Evolutionary conservation across 2,329 filamentous ascomycete genomes (phyloP).

Genomic region (Basipetospora sp.): DNA sequence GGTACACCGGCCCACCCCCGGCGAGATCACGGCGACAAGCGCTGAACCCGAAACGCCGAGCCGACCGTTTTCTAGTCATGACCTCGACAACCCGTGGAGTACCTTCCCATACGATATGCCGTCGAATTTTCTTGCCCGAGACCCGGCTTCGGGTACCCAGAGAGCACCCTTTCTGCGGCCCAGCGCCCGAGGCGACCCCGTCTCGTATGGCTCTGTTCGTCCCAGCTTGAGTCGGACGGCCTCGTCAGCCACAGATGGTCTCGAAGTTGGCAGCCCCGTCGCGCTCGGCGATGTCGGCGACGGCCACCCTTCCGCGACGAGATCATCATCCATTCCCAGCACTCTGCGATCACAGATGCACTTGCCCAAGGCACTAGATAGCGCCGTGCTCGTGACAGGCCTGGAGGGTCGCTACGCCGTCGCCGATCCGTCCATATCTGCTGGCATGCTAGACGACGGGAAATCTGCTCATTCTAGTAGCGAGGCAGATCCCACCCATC

Average conservation of each 20-base stretch:
- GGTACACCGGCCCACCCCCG: neutral
- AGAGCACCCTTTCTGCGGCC: constrained; percentile 22
- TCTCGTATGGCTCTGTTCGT: constrained; percentile 25
- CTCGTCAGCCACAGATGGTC: constrained; percentile 22
- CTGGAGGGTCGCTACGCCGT: constrained; percentile 39
- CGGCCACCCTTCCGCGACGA: neutral
- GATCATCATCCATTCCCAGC: neutral
- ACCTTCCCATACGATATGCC: constrained; percentile 17
- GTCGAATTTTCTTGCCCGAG: constrained; percentile 10
- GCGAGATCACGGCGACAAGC: too few species aligned
- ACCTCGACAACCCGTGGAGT: neutral
- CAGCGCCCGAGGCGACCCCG: constrained; percentile 15
- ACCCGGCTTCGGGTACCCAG: constrained; percentile 7
- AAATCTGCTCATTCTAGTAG: constrained; percentile 24
- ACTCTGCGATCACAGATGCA: neutral
- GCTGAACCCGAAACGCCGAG: too few species aligned
- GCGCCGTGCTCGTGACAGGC: constrained; percentile 35
- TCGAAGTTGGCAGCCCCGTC: constrained; percentile 17
- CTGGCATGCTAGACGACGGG: constrained; percentile 28
- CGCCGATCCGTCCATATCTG: constrained; percentile 31
- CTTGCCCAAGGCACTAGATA: constrained; percentile 32
- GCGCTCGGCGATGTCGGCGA: neutral
- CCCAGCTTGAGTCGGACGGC: constrained; percentile 20
- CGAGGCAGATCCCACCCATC: constrained; percentile 15
- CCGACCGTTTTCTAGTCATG: constrained; percentile 1